Base-by-base conservation (phyloP, 2,329 filamentous ascomycete genomes). In the Plenodomus lindquistii region DNA sequence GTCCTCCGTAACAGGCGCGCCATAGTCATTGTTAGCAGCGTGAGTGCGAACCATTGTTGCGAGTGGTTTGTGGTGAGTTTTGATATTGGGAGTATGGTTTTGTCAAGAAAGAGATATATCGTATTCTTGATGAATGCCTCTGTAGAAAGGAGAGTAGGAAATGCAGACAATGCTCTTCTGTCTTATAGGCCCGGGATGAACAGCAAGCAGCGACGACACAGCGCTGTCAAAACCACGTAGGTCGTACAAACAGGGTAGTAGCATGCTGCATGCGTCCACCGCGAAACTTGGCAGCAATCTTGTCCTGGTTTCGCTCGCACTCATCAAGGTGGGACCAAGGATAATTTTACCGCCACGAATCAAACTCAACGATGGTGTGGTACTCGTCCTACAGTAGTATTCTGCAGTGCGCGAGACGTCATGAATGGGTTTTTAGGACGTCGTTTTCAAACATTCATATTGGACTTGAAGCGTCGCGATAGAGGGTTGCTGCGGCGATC, bases 11-110 rank as follows among this genome's bases (percentile, higher is more conserved):
- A 53, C 20, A 7, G 57, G 54, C 4, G 50, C 24, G 37, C 53
- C 52, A 27, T 60, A 55, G 52, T 60, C 54, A 15, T 31, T 31
- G 41, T 24, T 54, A 16, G 39, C 15, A 37, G 20, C 36, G 49
- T 37, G 35, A 18, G 35, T 37, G 48, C 35, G 40, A 40, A 37
- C 31, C 49, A 52, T 52, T 41, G 36, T 44, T 31, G 11, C 27
- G 11, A 31, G 27, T 24, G 22, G 15, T 8, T 31, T 7, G 27
- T 24, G 10, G 22, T 10, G 10, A 31, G 27, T 31, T 13, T 31
- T 15, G 27, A 31, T 31, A 13, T 11, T 31, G 27, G 6, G 15
- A 7, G 10, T 24, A 11, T 5, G 22, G 22, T 11, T 5, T 24
- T 24, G 11, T 24, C 6, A 24, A 6, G 22, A 11, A 24, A 24